Conservation (phyloP, 1,284 basidiomycete species). For the Omphalotus olearius region DNA sequence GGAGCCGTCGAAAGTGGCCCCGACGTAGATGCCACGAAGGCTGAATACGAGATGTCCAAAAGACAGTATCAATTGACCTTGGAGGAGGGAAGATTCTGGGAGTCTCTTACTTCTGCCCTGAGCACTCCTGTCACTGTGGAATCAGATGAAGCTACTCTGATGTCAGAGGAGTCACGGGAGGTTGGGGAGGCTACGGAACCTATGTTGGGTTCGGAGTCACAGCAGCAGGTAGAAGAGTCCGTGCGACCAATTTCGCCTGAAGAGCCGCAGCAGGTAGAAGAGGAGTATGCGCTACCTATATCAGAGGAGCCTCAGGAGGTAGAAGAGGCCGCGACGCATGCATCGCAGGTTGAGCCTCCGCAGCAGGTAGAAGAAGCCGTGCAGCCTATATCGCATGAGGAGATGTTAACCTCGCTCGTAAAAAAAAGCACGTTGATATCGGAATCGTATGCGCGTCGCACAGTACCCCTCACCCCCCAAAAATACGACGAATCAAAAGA, state of each 20-base stretch:
- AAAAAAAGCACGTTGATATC: slow-evolving; percentile 51
- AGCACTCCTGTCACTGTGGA: background rate
- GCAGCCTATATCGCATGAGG: background rate
- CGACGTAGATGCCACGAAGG: slow-evolving; percentile 30
- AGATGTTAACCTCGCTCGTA: slow-evolving; percentile 34
- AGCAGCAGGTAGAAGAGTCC: background rate
- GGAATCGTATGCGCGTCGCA: slow-evolving; percentile 59
- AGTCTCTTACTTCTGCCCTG: slow-evolving; percentile 17
- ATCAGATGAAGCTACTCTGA: background rate
- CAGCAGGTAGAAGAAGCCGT: background rate
- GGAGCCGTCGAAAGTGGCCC: slow-evolving; percentile 2
- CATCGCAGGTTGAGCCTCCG: background rate
- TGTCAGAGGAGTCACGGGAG: too few relatives aligned
- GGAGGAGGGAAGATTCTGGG: slow-evolving; percentile 66
- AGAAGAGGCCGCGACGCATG: background rate
- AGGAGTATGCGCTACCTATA: background rate
- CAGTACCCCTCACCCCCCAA: slow-evolving; percentile 48
- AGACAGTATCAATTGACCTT: slow-evolving; percentile 54
- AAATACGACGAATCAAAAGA: slow-evolving; percentile 64
- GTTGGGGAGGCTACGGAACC: background rate
- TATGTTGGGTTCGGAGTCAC: background rate
- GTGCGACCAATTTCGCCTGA: background rate
- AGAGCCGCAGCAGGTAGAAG: background rate
- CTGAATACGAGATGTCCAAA: slow-evolving; percentile 57
- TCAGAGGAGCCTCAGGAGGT: background rate